These are phyloP conservation scores for Alloteropsis angusta DNA, from an alignment of 202 grass and related monocot genomes.

Conservation along the genomic window DNA sequence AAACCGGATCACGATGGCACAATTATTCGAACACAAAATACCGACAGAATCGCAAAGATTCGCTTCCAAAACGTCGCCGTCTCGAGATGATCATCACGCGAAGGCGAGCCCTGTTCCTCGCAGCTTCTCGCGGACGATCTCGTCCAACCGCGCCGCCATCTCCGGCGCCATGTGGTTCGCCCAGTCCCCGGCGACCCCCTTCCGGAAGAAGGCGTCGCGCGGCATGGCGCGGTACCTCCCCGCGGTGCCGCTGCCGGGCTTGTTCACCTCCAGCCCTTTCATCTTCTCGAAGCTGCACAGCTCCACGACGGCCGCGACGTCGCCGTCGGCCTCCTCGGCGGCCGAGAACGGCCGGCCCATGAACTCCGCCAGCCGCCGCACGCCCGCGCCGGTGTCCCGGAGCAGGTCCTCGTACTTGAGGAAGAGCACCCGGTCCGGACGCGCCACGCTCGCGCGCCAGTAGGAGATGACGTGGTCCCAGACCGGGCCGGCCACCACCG, in stretches of 20 bases:
- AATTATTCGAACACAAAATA: background rate
- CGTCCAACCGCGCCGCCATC: slow-evolving; percentile 24
- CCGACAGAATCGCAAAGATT: background rate
- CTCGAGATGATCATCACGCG: background rate
- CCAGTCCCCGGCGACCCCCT: slow-evolving; percentile 32
- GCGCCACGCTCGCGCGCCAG: slow-evolving; percentile 25
- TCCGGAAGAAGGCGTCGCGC: slow-evolving; percentile 28
- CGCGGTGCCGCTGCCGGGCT: background rate
- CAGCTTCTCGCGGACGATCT: background rate
- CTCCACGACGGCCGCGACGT: slow-evolving; percentile 9
- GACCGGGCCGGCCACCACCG: slow-evolving; percentile 12
- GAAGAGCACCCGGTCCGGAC: slow-evolving; percentile 27
- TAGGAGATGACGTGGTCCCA: slow-evolving; percentile 53
- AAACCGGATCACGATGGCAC: background rate
- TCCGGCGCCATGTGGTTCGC: slow-evolving; percentile 35
- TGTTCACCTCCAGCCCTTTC: slow-evolving; percentile 33
- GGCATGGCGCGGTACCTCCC: background rate
- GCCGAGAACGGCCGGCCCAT: slow-evolving; percentile 31
- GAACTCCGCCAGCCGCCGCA: slow-evolving; percentile 35
- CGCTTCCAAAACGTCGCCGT: background rate
- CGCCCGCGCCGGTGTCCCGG: background rate
- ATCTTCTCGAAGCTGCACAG: slow-evolving; percentile 48
- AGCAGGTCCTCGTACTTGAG: slow-evolving; percentile 54
- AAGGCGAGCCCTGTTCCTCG: background rate
- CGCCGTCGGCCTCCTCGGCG: slow-evolving; percentile 24